A percentile compares a stretch with the other conserved stretches of the same genome.
phyloP scores from a whole-genome alignment of 2,329 filamentous ascomycete genomes.

The Macrophomina phaseolina region DNA sequence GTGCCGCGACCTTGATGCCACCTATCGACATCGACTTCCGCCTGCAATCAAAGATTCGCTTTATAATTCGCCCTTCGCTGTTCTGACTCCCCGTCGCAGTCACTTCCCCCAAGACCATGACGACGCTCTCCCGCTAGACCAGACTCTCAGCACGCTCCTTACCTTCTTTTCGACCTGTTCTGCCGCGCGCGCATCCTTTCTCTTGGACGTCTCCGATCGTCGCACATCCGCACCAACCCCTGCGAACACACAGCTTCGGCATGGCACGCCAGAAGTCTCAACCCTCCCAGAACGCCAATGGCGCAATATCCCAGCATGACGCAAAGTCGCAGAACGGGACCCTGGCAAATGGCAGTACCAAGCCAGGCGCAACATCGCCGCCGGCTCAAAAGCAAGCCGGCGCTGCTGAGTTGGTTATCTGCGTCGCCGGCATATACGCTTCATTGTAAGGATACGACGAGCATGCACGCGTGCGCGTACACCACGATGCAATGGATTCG shows the following conservation, averaged over 20 bases:
- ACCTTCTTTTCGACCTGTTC: neutral
- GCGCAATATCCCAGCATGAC: conserved; percentile 34
- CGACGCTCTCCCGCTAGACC: conserved; percentile 18
- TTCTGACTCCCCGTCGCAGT: conserved; percentile 1
- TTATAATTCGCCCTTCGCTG: conserved; percentile 14
- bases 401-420: conserved; percentile 77
- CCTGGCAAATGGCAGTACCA: conserved; percentile 38
- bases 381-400: conserved; percentile 57
- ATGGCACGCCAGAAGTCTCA: conserved; percentile 41
- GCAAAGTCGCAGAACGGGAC: conserved; percentile 32
- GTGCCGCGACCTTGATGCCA: conserved; percentile 4
- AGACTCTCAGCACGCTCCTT: conserved; percentile 9
- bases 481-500: neutral
- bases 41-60: neutral
- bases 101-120: conserved; percentile 5
- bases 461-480: neutral
- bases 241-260: neutral
- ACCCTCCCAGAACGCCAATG: conserved; percentile 35
- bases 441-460: conserved; percentile 72
- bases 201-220: conserved; percentile 12
- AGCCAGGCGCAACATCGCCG: conserved; percentile 37
- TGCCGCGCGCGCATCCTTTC: conserved; percentile 6
- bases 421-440: conserved; percentile 93
- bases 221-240: neutral
- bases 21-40: neutral